A percentile compares a stretch with the other conserved stretches of the same genome.
These are phyloP conservation scores for Meira nashicola DNA, from an alignment of 1,284 basidiomycete species.

Conservation along the genomic window DNA sequence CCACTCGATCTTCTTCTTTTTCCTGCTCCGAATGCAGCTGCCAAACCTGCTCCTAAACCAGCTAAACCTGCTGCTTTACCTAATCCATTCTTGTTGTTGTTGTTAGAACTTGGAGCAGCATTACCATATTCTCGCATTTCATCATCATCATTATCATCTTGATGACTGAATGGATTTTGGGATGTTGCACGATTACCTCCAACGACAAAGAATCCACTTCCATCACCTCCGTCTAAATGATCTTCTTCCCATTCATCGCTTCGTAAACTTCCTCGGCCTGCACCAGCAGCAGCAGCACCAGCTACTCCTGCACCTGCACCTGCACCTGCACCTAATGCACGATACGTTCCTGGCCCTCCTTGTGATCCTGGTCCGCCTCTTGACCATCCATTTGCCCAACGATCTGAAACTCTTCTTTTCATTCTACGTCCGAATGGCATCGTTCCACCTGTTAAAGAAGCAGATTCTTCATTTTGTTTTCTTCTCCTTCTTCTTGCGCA, in stretches of 20 bases:
- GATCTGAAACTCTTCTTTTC: constrained; percentile 3
- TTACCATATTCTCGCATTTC: background rate
- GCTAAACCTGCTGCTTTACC: constrained; percentile 1
- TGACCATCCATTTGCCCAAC: constrained; percentile 15
- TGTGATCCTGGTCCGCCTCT: background rate
- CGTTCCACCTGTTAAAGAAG: constrained; percentile 16
- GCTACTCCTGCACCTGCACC: constrained; percentile 11
- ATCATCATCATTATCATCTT: background rate
- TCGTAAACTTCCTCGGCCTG: constrained; percentile 16
- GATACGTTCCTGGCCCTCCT: constrained; percentile 24
- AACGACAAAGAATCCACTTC: constrained; percentile 37
- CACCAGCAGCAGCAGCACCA: constrained; percentile 16
- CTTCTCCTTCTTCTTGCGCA: constrained; percentile 24
- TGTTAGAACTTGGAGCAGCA: background rate
- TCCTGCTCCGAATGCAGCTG: background rate
- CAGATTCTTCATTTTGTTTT: constrained; percentile 13
- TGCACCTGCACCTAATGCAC: constrained; percentile 20
- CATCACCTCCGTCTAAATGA: constrained; percentile 26
- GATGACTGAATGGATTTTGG: background rate
- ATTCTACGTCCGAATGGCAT: background rate
- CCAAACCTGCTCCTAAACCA: constrained; percentile 3
- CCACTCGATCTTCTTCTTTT: constrained; percentile 10
- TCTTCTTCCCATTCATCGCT: constrained; percentile 39
- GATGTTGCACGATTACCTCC: constrained; percentile 16
- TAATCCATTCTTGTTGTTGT: background rate